Conservation (phyloP, 306 rosid genomes). For the Quercus cerris region DNA sequence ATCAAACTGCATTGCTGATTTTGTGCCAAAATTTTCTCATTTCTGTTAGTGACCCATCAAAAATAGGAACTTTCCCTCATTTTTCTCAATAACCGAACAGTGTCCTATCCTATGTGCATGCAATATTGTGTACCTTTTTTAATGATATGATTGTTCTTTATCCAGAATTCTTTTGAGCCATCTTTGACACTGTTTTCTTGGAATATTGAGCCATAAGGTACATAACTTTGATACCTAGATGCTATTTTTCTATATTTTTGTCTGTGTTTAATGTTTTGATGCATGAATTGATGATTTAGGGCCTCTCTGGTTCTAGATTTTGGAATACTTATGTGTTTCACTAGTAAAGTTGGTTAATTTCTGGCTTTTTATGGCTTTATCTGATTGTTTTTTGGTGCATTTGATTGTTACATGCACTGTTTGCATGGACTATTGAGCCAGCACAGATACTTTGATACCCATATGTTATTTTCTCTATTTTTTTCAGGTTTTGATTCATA, state of each 20-base stretch:
- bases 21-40: neutral
- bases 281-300: neutral
- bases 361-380: neutral
- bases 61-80: neutral
- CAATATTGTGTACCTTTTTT: neutral
- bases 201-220: neutral
- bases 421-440: too few relatives aligned
- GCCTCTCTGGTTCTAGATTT: neutral
- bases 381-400: neutral
- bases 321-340: neutral
- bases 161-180: neutral
- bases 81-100: neutral
- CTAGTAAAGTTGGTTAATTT: neutral
- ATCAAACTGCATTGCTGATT: neutral
- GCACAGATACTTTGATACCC: too few relatives aligned
- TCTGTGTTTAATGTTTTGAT: neutral
- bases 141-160: neutral
- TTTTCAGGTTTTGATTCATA: too few relatives aligned
- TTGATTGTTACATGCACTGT: too few relatives aligned
- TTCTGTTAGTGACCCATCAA: neutral
- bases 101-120: neutral
- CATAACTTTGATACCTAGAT: neutral
- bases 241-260: neutral
- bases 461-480: too few relatives aligned
- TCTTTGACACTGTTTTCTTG: neutral